Base-by-base conservation (phyloP, 1,139 yeast species). In the Pichia sp. region DNA sequence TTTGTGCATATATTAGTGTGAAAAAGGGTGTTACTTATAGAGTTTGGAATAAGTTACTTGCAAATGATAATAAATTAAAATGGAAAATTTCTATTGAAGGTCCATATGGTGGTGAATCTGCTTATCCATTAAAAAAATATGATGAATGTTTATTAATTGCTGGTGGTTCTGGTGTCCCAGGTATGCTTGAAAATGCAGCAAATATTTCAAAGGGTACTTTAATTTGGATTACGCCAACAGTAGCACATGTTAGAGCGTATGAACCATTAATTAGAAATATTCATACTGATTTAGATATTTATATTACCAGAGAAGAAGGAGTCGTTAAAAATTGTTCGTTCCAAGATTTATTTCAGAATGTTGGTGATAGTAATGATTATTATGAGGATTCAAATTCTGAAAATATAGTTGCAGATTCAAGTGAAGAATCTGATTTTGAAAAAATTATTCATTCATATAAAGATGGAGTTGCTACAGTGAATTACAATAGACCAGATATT, bases 141-240 rank as follows among this genome's bases (percentile, higher is more conserved):
- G 79, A 76, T 43, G 73, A 71, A 44, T 67, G 72, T 4, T 61
- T 81, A 23, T 67, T 83, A 39, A 55, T 82, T 44, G 79, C 82
- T 3, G 85, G 89, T 49, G 89, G 89, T 37, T 77, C 42, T 47
- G 95, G 94, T 52, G 71, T 83, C 50, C 85, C 94, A 3, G 83
- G 84, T 30, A 43, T 50, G 30, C 68, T 62, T 47, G 65, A 67
- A 37, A 73, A 68, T 52, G 69, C 70, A 5, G 54, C 60, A 33
- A 61, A 64, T 39, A 56, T 43, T n/a, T n/a, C 40, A 2, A 29
- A 28, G 1, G 49, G 46, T 25, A 51, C 46, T 27, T 38, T 51
- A 9, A 29, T 53, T 12, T 53, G 52, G 54, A 35, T 53, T 33
- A 30, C 43, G 6, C 42, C 31, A 37, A 39, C 40, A 11, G 31